phyloP scores from a whole-genome alignment of 129 eudicot genomes.

The Centrapalus pauciflorus region DNA sequence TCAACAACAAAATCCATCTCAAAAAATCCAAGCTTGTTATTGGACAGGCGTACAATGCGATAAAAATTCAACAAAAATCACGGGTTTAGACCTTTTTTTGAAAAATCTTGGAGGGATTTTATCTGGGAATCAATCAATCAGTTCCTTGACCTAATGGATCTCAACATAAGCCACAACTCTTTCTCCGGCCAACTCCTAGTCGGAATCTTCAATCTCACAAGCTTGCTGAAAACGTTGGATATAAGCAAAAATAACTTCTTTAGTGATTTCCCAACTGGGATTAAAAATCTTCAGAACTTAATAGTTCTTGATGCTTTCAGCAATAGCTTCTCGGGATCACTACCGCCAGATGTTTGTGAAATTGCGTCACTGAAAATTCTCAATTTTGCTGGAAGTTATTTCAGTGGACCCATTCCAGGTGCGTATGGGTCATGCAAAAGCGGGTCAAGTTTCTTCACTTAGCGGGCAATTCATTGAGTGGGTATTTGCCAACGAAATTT shows the following conservation, averaged over 20 bases:
- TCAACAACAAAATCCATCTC: slow-evolving; percentile 29
- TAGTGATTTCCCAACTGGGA: slow-evolving; percentile 71
- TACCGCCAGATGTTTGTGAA: slow-evolving; percentile 60
- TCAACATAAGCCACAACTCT: slow-evolving; percentile 72
- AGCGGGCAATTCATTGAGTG: slow-evolving; percentile 76
- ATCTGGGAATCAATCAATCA: slow-evolving; percentile 46
- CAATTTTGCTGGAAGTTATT: slow-evolving; percentile 95
- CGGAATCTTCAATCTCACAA: slow-evolving; percentile 57
- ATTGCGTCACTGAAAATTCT: slow-evolving; percentile 46
- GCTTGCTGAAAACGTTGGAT: slow-evolving; percentile 48
- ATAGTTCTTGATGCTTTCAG: slow-evolving; percentile 89
- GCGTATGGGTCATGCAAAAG: slow-evolving; percentile 57
- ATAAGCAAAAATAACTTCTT: slow-evolving; percentile 88
- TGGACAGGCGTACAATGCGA: slow-evolving; percentile 77
- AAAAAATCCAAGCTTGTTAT: slow-evolving; percentile 58
- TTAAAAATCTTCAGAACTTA: slow-evolving; percentile 42
- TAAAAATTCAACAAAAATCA: slow-evolving; percentile 46
- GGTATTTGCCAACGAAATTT: slow-evolving; percentile 61
- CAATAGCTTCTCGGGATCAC: slow-evolving; percentile 84
- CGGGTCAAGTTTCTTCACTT: slow-evolving; percentile 75
- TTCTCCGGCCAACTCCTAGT: slow-evolving; percentile 58
- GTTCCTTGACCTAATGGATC: slow-evolving; percentile 48
- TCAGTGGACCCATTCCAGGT: slow-evolving; percentile 77
- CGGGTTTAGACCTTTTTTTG: slow-evolving; percentile 58
- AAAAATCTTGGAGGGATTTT: slow-evolving; percentile 70